These are phyloP conservation scores for Pleurotus eryngii DNA, from an alignment of 768 basidiomycete species.

Conservation along the genomic window DNA sequence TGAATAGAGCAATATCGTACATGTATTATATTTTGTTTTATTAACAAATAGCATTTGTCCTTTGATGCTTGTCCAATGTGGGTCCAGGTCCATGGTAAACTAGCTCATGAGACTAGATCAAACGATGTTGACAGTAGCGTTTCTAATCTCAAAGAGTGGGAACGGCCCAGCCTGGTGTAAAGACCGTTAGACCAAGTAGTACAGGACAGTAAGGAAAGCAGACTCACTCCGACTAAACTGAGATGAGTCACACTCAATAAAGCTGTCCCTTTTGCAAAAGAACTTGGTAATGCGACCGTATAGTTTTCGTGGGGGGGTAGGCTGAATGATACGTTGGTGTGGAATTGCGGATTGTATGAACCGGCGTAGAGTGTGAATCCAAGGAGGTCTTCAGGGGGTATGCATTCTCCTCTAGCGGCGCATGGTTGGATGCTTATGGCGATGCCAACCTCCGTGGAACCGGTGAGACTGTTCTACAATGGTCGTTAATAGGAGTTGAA, in stretches of 20 bases:
- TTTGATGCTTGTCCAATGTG: not conserved
- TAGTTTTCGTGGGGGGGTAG: slow-evolving; percentile 31
- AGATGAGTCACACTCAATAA: slow-evolving; percentile 15
- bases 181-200: not conserved
- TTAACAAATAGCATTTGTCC: not conserved
- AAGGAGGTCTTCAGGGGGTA: slow-evolving; percentile 22
- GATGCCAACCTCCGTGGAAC: slow-evolving; percentile 41
- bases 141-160: slow-evolving; percentile 3
- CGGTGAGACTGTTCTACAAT: slow-evolving; percentile 32
- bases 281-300: slow-evolving; percentile 20
- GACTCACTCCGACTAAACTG: slow-evolving; percentile 14
- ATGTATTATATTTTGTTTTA: not conserved
- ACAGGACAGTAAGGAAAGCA: not conserved
- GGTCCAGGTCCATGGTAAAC: not conserved
- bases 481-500: not conserved
- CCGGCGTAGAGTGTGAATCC: slow-evolving; percentile 48
- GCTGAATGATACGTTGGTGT: slow-evolving; percentile 15
- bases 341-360: slow-evolving; percentile 33
- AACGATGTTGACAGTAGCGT: not conserved
- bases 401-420: slow-evolving; percentile 15
- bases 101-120: not conserved
- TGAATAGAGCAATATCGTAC: too few species aligned
- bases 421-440: slow-evolving; percentile 42
- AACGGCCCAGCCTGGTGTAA: slow-evolving; percentile 2
- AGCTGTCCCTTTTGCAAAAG: slow-evolving; percentile 9